Evolutionary conservation across 2,329 filamentous ascomycete species (phyloP).

Genomic region (Arthrobotrys musiformis): DNA sequence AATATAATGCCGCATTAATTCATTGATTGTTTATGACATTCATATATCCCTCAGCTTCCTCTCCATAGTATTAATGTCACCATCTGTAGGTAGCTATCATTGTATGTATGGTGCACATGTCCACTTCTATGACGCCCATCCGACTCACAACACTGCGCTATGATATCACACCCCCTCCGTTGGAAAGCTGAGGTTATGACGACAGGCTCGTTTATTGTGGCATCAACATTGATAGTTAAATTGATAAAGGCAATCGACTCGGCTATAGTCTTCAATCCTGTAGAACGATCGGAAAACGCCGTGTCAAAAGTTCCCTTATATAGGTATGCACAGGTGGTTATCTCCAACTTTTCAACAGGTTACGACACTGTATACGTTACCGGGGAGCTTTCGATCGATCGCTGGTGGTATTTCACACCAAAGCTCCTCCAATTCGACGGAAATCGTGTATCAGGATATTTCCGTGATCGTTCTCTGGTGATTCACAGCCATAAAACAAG

Average conservation of each 20-base stretch:
- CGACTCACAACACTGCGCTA: neutral
- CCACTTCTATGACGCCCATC: conserved; percentile 1
- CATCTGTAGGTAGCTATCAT: too few relatives aligned
- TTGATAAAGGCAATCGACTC: neutral
- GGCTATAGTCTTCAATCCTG: neutral
- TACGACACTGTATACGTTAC: neutral
- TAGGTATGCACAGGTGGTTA: too few relatives aligned
- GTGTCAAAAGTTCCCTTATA: neutral
- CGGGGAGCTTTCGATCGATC: too few relatives aligned
- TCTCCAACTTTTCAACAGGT: neutral
- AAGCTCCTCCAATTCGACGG: neutral
- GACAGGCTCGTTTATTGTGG: conserved; percentile 16
- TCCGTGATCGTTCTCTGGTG: neutral
- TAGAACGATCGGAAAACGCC: neutral
- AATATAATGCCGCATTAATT: conserved; percentile 27
- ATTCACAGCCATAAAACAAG: neutral
- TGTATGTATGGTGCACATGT: conserved; percentile 12
- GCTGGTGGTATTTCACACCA: neutral
- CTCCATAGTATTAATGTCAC: neutral
- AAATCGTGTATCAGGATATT: neutral
- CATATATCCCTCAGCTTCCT: neutral
- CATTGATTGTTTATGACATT: too few relatives aligned
- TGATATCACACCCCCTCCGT: conserved; percentile 19
- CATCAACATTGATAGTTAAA: conserved; percentile 8
- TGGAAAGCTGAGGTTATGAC: conserved; percentile 11